Base-by-base conservation (phyloP, 2,329 filamentous ascomycete genomes). In the Venturia effusa region DNA sequence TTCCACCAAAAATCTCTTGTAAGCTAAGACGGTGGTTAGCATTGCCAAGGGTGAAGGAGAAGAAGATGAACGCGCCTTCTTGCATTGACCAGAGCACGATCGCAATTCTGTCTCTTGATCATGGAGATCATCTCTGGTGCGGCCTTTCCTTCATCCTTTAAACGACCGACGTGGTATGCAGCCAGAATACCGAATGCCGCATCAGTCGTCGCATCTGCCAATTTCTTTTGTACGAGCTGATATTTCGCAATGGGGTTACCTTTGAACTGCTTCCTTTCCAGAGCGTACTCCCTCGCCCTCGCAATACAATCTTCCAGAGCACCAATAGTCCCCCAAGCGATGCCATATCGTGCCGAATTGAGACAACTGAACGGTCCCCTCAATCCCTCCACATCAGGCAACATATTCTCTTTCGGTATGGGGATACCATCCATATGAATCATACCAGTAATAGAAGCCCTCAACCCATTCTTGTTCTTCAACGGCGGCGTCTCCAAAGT, bases 51-150 rank as follows among this genome's bases (percentile, higher is more conserved):
- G 34, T 41, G 11, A 34, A 45, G 13, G 24, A 22, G 45, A 41
- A 22, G 43, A 51, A 27, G 30, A 27, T n/a, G 17, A 57, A 57
- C 51, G 71, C 77, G 84, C 72, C 82, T 79, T 68, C 94, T 83
- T 24, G 92, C 86, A 68, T 93, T 92, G 37, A 84, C 79, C 70
- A 99, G 79, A 19, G 94, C 94, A 62, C 88, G 81, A 76, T 99
- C 94, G 76, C 94, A 99, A 77, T 99, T 99, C 79, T 97, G 92
- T 69, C 94, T 83, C 83, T 99, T 99, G 73, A 97, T 87, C 90
- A 99, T 88, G 10, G 83, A 86, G 71, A 99, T 96, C 93, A 97
- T 97, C 79, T 99, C 94, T 7, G 94, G 92, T 2, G 88, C 87
- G 30, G 84, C 86, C 75, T 91, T 90, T 67, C 92, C 92, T 73